Percentiles rank a stretch among this genome's conserved stretches.
phyloP scores from a whole-genome alignment of 2,329 filamentous ascomycete species.

The Hymenoscyphus infarciens region DNA sequence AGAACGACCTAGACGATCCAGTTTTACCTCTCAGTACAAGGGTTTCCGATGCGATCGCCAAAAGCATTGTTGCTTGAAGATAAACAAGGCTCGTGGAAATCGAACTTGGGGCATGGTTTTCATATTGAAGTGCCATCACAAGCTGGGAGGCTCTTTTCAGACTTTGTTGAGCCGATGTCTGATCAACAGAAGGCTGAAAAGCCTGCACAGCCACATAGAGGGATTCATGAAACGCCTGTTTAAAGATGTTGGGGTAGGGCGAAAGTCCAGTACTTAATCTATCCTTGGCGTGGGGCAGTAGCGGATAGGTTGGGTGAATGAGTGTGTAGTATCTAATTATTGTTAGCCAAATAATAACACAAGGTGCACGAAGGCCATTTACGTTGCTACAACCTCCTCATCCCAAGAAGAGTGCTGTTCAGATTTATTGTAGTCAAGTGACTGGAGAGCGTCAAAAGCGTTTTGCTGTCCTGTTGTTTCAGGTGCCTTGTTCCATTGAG shows the following conservation, averaged over 20 bases:
- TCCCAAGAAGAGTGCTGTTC: slow-evolving; percentile 42
- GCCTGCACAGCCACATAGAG: slow-evolving; percentile 57
- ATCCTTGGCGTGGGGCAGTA: slow-evolving; percentile 56
- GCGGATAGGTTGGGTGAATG: slow-evolving; percentile 64
- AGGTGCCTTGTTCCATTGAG: slow-evolving; percentile 35
- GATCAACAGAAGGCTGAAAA: slow-evolving; percentile 40
- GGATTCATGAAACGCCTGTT: slow-evolving; percentile 62
- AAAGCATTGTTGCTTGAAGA: slow-evolving; percentile 63
- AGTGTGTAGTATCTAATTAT: slow-evolving; percentile 55
- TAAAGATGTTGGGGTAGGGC: slow-evolving; percentile 53
- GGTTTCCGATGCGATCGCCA: slow-evolving; percentile 63
- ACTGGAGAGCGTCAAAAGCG: slow-evolving; percentile 29
- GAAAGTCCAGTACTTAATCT: slow-evolving; percentile 54
- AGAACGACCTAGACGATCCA: slow-evolving; percentile 45
- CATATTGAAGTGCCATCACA: slow-evolving; percentile 42
- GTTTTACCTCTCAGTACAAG: slow-evolving; percentile 42
- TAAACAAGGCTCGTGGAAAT: slow-evolving; percentile 49
- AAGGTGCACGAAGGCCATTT: slow-evolving; percentile 19
- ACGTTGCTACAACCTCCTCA: slow-evolving; percentile 42
- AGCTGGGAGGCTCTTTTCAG: slow-evolving; percentile 42
- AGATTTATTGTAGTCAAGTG: slow-evolving; percentile 26
- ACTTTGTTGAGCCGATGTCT: slow-evolving; percentile 34
- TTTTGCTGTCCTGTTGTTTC: slow-evolving; percentile 25
- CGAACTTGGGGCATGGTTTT: slow-evolving; percentile 40
- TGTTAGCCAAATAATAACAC: slow-evolving; percentile 22